Base-by-base conservation (phyloP, 1,284 basidiomycete genomes). In the Ceratobasidium sp. region DNA sequence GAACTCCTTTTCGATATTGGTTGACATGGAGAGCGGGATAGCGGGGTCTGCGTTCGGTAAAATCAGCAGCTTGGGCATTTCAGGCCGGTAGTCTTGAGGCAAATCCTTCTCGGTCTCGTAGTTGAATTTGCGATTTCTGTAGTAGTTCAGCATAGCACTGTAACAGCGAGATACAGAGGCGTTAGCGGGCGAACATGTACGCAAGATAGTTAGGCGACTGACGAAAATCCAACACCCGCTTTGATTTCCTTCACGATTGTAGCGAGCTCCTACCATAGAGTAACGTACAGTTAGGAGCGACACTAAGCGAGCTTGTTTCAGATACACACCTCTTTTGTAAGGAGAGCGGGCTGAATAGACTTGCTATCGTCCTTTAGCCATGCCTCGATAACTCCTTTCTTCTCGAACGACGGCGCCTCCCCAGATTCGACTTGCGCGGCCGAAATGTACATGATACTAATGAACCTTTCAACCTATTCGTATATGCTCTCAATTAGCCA, bases 141-240 rank as follows among this genome's bases (percentile, higher is more conserved):
- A 78, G 61, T 70, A 66, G 23, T 70, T 78, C 17, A 66, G 52
- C 68, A 71, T 78, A 3, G 74, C 74, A 15, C 74, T 76, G 33
- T 6, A 56, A 26, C 7, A 23, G 6, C 33, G 33, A 33, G 33
- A 33, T 33, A 33, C 33, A 59, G 20, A n/a, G 15, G n/a, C 9
- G 7, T 28, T 42, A 56, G 52, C 40, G 10, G 26, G 13, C 10
- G n/a, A 15, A 6, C 28, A 38, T 50, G n/a, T 26, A 50, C 5
- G 42, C 20, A n/a, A 23, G n/a, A 10, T 40, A 4, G 6, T 20
- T 40, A 50, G 40, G 13, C 9, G 7, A 52, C 74, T 67, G 20
- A 76, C 74, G 40, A 12, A 44, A 76, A 76, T 5, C 74, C 74
- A 28, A 48, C 74, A 17, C 74, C 74, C 0, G 48, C 50, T 44